Conservation (phyloP, 257 asterid genomes). For the Solanum sitiens region DNA sequence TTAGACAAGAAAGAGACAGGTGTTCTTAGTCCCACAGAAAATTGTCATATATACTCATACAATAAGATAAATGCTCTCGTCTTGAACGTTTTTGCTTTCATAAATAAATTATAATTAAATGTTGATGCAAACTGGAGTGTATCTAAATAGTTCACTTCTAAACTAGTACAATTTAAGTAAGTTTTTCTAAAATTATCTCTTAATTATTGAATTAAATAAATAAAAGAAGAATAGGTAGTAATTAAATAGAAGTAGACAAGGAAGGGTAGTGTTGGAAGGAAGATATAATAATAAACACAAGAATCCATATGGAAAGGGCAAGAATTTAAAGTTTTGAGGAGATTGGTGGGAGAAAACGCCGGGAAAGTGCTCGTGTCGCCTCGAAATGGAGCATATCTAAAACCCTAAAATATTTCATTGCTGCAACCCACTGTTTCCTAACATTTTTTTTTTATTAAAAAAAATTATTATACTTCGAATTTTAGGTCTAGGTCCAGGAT, state of each 20-base stretch:
- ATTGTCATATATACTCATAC: background rate
- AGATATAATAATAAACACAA: conserved; percentile 9
- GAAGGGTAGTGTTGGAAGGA: conserved; percentile 20
- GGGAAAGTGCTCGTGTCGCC: conserved; percentile 86
- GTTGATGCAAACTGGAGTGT: background rate
- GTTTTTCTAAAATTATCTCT: background rate
- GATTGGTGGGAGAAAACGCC: conserved; percentile 53
- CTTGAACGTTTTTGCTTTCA: background rate
- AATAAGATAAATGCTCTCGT: background rate
- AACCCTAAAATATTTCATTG: background rate
- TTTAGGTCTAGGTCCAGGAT: background rate
- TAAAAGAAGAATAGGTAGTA: background rate
- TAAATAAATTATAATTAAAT: too few relatives aligned
- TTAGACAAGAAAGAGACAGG: background rate
- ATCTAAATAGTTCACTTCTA: background rate
- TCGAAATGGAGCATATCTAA: conserved; percentile 31
- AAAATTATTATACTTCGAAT: too few relatives aligned
- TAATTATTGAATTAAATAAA: background rate
- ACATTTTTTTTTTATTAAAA: too few relatives aligned
- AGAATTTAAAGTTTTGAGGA: conserved; percentile 27
- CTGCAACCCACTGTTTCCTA: background rate
- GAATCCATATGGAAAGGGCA: conserved; percentile 17
- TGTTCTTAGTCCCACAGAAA: background rate
- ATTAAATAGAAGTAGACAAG: conserved; percentile 13
- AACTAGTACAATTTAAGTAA: too few relatives aligned